A percentile compares a stretch with the other conserved stretches of the same genome.
Conservation (phyloP, 202 grass and related monocot species). For the Cymbopogon flexuosus region DNA sequence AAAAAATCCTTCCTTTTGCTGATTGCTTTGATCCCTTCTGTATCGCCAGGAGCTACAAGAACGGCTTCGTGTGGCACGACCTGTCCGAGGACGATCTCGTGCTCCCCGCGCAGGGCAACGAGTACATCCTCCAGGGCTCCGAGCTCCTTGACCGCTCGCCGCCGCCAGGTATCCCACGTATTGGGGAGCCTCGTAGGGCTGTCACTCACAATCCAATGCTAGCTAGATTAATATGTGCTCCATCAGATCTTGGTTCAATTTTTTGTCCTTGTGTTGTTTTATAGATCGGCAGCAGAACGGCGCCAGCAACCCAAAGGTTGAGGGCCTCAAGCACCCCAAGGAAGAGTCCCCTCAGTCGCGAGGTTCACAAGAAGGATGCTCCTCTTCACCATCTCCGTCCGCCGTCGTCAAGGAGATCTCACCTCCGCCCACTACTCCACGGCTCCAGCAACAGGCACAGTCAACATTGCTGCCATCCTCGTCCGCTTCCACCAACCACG, state of each 20-base stretch:
- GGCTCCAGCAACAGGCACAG: slow-evolving; percentile 26
- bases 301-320: slow-evolving; percentile 42
- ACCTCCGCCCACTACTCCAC: slow-evolving; percentile 8
- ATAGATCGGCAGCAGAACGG: slow-evolving; percentile 62
- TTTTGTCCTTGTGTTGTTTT: not conserved
- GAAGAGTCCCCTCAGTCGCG: slow-evolving; percentile 53
- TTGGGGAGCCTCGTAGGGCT: too few species aligned
- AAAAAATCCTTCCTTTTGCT: too few species aligned
- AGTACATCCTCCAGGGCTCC: slow-evolving; percentile 96
- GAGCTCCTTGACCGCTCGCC: slow-evolving; percentile 77
- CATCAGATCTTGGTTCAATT: slow-evolving; percentile 31
- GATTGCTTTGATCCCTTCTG: too few species aligned
- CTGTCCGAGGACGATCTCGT: slow-evolving; percentile 79
- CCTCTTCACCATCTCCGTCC: slow-evolving; percentile 52
- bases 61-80: slow-evolving; percentile 98
- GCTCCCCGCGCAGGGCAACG: slow-evolving; percentile 78
- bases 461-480: slow-evolving; percentile 15
- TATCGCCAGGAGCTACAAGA: slow-evolving; percentile 81
- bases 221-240: too few species aligned
- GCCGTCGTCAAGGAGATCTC: slow-evolving; percentile 46
- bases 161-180: slow-evolving; percentile 47
- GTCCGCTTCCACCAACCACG: slow-evolving; percentile 39
- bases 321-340: slow-evolving; percentile 49
- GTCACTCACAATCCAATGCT: too few species aligned
- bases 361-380: slow-evolving; percentile 60